Evolutionary conservation across 495 filamentous ascomycete species (phyloP), one percentile per base, ranked within the genome.

Genomic region (Penicillium maclennaniae): DNA sequence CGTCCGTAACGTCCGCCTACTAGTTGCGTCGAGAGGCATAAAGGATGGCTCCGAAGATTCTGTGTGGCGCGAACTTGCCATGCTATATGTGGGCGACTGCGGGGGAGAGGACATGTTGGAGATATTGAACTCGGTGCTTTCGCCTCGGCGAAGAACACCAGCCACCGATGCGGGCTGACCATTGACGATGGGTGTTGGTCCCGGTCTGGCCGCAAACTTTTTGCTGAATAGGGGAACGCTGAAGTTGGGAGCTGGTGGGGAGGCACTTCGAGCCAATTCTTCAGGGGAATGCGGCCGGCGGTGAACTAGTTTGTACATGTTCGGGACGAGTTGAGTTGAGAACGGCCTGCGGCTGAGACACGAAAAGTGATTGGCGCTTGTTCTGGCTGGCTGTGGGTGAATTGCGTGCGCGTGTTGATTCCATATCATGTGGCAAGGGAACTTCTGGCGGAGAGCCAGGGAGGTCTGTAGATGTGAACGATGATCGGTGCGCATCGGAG

Each of bases 211-310:
- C 0, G 67, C 61, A 38, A 74, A 76, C 46, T 72, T 69, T 55
- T 67, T 73, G 66, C 74, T 79, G 46, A 79, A 79, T 6, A 65
- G 71, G 15, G 77, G 77, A 23, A 80, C 76, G 49, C 77, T 80
- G 47, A 79, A 80, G 53, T 80, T 79, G 2, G 75, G 76, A 7
- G 76, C 69, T 19, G 75, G 67, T 1, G 70, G 68, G 0, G 74
- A 78, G 8, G 68, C 54, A 50, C 71, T 60, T 38, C 69, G 67
- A n/a, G 61, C 39, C 1, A 65, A 40, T 7, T 58, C 41, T 19
- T 75, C 69, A n/a, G 14, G 66, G 63, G 8, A 61, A 45, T 21
- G 56, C 63, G 12, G 74, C 63, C 41, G 66, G 67, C 28, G 65
- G 51, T 25, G 61, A 52, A 19, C 56, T 55, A 15, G 54, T 42